Evolutionary conservation across 2,329 filamentous ascomycete genomes (phyloP).

Genomic region (Colletotrichum brevisporum): DNA sequence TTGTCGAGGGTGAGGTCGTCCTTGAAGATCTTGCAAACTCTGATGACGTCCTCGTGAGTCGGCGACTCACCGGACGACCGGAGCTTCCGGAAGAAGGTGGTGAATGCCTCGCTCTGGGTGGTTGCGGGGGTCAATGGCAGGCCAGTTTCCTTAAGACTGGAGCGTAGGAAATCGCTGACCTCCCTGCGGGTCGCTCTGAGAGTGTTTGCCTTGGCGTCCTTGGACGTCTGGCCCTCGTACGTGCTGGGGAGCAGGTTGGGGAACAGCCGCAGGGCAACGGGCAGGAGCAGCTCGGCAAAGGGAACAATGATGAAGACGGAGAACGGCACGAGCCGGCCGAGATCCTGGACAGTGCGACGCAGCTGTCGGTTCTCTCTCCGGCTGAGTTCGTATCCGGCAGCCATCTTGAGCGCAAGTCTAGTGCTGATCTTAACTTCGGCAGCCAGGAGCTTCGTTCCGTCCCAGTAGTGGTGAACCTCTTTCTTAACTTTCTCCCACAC

Average conservation of each 20-base stretch:
- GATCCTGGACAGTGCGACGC: slow-evolving; percentile 91
- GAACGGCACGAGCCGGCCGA: slow-evolving; percentile 93
- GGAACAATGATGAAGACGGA: slow-evolving; percentile 97
- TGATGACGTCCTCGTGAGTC: slow-evolving; percentile 92
- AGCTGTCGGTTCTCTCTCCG: slow-evolving; percentile 94
- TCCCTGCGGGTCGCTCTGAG: slow-evolving; percentile 92
- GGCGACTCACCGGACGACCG: slow-evolving; percentile 91
- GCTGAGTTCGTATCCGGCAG: slow-evolving; percentile 95
- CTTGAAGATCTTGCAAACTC: slow-evolving; percentile 99
- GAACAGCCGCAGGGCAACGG: slow-evolving; percentile 93
- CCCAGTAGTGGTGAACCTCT: slow-evolving; percentile 95
- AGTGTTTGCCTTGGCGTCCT: slow-evolving; percentile 87
- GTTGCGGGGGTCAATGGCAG: slow-evolving; percentile 87
- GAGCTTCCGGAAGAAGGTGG: slow-evolving; percentile 97
- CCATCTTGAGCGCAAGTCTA: slow-evolving; percentile 94
- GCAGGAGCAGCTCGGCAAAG: slow-evolving; percentile 93
- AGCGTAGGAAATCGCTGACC: slow-evolving; percentile 89
- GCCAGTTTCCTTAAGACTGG: slow-evolving; percentile 93
- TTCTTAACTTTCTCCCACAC: slow-evolving; percentile 95
- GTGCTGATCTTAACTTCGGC: slow-evolving; percentile 95
- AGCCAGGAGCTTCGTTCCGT: slow-evolving; percentile 94
- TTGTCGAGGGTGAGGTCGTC: slow-evolving; percentile 98
- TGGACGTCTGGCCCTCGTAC: slow-evolving; percentile 92
- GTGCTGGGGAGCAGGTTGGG: slow-evolving; percentile 98
- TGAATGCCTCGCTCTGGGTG: slow-evolving; percentile 92